These are phyloP conservation scores for Digitaria exilis DNA, from an alignment of 202 grass and related monocot species.

Conservation along the genomic window DNA sequence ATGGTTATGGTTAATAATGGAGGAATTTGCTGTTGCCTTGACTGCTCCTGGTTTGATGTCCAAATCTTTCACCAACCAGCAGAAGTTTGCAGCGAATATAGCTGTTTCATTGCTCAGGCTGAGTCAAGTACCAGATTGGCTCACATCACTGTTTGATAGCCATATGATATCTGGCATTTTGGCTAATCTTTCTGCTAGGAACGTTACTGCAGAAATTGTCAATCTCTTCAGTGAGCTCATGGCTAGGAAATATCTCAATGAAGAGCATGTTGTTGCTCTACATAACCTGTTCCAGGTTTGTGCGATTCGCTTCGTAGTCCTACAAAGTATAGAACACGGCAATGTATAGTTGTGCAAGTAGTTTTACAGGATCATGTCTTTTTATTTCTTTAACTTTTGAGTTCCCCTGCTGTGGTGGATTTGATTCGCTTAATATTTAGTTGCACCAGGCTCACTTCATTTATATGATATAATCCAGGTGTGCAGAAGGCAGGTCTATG, in stretches of 20 bases:
- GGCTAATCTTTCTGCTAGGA: constrained; percentile 77
- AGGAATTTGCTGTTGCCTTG: constrained; percentile 84
- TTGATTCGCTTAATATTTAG: neutral
- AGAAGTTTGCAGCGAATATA: constrained; percentile 69
- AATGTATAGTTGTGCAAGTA: constrained; percentile 14
- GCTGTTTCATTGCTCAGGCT: constrained; percentile 73
- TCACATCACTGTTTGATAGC: constrained; percentile 61
- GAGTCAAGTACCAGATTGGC: constrained; percentile 67
- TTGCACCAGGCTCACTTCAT: neutral
- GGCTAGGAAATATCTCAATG: constrained; percentile 64
- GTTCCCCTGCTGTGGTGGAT: neutral
- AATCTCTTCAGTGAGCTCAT: constrained; percentile 79
- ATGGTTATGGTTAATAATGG: constrained; percentile 87
- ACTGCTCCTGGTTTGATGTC: constrained; percentile 82
- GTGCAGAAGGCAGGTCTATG: constrained; percentile 75
- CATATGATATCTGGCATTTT: constrained; percentile 65
- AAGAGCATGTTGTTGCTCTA: constrained; percentile 69
- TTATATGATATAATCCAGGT: constrained; percentile 47
- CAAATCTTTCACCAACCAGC: constrained; percentile 72
- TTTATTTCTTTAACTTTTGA: neutral
- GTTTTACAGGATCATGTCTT: neutral
- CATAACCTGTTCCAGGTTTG: constrained; percentile 91
- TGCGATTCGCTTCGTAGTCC: constrained; percentile 19
- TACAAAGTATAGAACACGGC: neutral
- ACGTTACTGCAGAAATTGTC: constrained; percentile 80